phyloP scores from a whole-genome alignment of 495 filamentous ascomycete species.

The Rhypophila decipiens region DNA sequence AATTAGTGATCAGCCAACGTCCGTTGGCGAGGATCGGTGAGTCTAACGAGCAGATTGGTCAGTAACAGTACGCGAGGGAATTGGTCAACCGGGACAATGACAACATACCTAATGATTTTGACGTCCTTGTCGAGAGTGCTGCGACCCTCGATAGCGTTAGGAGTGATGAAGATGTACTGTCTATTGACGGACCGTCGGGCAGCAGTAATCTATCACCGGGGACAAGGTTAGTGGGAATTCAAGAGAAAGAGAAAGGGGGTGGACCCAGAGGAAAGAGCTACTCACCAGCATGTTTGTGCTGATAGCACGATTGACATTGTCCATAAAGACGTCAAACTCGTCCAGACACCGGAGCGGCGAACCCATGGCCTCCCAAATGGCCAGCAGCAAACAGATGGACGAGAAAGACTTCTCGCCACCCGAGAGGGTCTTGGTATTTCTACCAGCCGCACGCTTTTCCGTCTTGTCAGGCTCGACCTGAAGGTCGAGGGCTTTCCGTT shows the following conservation, averaged over 20 bases:
- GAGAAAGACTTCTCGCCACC: slow-evolving; percentile 98
- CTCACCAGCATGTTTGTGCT: slow-evolving; percentile 92
- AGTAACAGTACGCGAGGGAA: slow-evolving; percentile 7
- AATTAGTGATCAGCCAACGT: slow-evolving; percentile 32
- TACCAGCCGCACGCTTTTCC: slow-evolving; percentile 53
- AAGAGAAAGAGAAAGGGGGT: background rate
- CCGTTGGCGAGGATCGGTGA: slow-evolving; percentile 54
- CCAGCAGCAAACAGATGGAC: slow-evolving; percentile 84
- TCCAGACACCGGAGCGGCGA: slow-evolving; percentile 90
- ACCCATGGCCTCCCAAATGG: slow-evolving; percentile 98
- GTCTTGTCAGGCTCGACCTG: slow-evolving; percentile 79
- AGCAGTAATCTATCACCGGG: slow-evolving; percentile 58
- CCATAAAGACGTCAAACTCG: slow-evolving; percentile 99
- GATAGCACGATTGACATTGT: slow-evolving; percentile 87
- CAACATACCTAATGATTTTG: slow-evolving; percentile 72
- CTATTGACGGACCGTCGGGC: slow-evolving; percentile 79
- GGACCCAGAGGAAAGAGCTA: background rate
- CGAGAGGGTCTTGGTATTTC: slow-evolving; percentile 83
- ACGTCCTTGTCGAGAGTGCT: slow-evolving; percentile 66
- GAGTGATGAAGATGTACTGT: slow-evolving; percentile 96
- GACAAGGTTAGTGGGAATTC: background rate
- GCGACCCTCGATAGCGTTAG: slow-evolving; percentile 74
- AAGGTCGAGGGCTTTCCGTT: slow-evolving; percentile 64
- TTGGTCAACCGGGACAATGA: no score
- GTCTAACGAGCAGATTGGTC: slow-evolving; percentile 30